These are phyloP conservation scores for Cystobasidium onofrii DNA, from an alignment of 768 basidiomycete genomes.

Conservation along the genomic window DNA sequence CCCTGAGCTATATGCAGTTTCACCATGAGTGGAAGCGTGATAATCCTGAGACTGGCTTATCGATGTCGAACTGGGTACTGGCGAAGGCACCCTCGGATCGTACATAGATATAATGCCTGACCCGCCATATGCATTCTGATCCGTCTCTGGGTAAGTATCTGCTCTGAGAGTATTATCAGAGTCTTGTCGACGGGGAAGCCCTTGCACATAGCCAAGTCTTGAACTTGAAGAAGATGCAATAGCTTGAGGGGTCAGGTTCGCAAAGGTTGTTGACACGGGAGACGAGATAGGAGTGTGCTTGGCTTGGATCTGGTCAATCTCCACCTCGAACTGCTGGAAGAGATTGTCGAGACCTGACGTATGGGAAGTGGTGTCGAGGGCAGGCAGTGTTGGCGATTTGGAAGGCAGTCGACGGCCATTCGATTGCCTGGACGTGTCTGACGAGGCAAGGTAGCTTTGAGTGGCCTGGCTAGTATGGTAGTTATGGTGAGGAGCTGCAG, in stretches of 20 bases:
- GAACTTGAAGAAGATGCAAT: not conserved
- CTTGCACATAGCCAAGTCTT: not conserved
- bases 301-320: slow-evolving; percentile 20
- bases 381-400: not conserved
- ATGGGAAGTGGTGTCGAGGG: not conserved
- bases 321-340: not conserved
- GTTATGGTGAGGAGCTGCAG: no score
- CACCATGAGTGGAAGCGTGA: not conserved
- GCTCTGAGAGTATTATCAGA: not conserved
- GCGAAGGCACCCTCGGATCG: not conserved
- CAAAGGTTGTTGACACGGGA: not conserved
- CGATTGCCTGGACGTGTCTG: not conserved
- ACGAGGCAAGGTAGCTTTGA: no score
- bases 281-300: slow-evolving; percentile 18
- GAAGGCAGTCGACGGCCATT: not conserved
- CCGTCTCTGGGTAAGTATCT: not conserved
- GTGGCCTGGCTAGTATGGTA: no score
- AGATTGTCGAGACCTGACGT: slow-evolving; percentile 4
- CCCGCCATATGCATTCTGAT: not conserved
- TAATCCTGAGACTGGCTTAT: not conserved
- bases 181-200: not conserved
- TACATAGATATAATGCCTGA: slow-evolving; percentile 24
- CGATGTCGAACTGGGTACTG: not conserved
- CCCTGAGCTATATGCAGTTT: not conserved
- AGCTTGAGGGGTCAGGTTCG: not conserved